Evolutionary conservation across 345 rosid genomes (phyloP), one percentile per base, ranked within the genome.

Genomic region (Acer saccharum): DNA sequence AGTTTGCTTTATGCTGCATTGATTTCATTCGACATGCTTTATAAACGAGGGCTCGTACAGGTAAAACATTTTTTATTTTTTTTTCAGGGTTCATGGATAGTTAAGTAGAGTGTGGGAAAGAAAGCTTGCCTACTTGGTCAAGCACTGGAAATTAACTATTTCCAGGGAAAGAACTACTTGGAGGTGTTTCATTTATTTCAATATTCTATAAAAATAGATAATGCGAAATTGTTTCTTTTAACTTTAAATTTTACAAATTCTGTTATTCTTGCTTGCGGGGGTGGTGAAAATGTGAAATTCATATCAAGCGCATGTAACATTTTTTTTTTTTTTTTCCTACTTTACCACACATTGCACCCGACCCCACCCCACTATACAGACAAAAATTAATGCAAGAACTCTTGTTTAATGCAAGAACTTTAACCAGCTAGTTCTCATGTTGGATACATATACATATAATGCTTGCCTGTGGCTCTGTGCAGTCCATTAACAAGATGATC

Each of bases 81-180:
- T 83, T 65, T 57, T 69, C 88, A 95, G 98, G 98, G 98, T 50
- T 93, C 98, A 5, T 95, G 98, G 98, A 93, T 93, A 86, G 98
- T 95, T 41, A 95, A 92, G 87, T 97, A 93, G 78, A 95, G 98
- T 79, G 98, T 95, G 2, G 98, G 98, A 75, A 95, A 93, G 85
- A 95, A 93, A 85, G 97, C 98, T 46, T 95, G 98, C 84, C 89
- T 93, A 77, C 79, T 92, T 81, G 98, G 98, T 75, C 98, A 95
- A 81, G 98, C 98, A 21, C 90, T 95, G 78, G 94, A 89, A 83
- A 89, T 93, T 68, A 95, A 92, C 78, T 95, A 95, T 88, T 92
- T 93, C 81, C 92, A 50, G 17, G 98, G 98, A 78, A 89, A 85
- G 79, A 95, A 95, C 91, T 95, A 93, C 83, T 81, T 95, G 58